Conservation (phyloP, 495 filamentous ascomycete species). For the Astrothelium macrocarpum region DNA sequence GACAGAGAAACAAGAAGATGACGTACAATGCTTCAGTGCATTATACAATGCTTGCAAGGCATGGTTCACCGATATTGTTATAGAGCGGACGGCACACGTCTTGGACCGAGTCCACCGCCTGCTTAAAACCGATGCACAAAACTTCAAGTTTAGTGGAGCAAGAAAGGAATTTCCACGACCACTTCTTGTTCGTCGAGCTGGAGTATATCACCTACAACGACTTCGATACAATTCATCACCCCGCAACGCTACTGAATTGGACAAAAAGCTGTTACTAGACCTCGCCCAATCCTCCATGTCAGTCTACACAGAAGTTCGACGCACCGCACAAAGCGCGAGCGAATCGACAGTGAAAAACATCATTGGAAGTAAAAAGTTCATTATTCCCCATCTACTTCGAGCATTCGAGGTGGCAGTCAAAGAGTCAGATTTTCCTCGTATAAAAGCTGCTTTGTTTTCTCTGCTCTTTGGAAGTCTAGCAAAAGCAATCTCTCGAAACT, state of each 20-base stretch:
- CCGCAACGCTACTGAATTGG: slow-evolving; percentile 71
- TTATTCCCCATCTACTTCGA: slow-evolving; percentile 77
- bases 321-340: slow-evolving; percentile 81
- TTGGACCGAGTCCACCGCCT: slow-evolving; percentile 78
- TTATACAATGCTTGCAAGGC: slow-evolving; percentile 84
- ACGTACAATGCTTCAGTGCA: slow-evolving; percentile 87
- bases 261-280: slow-evolving; percentile 74
- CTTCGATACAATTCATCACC: slow-evolving; percentile 86
- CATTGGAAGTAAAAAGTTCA: slow-evolving; percentile 71
- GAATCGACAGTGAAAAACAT: slow-evolving; percentile 92
- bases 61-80: slow-evolving; percentile 97
- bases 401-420: slow-evolving; percentile 74
- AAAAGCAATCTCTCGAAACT: slow-evolving; percentile 80
- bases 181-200: slow-evolving; percentile 76
- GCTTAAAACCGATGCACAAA: slow-evolving; percentile 70
- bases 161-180: slow-evolving; percentile 89
- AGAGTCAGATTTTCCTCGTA: slow-evolving; percentile 70
- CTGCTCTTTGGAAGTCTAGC: slow-evolving; percentile 78
- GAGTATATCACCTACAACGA: slow-evolving; percentile 89
- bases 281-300: slow-evolving; percentile 86
- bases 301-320: slow-evolving; percentile 88
- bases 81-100: slow-evolving; percentile 88
- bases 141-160: slow-evolving; percentile 88
- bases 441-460: slow-evolving; percentile 90
- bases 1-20: slow-evolving; percentile 77